Conservation (phyloP, 352 stramenopile genomes). For the Globisporangium cederbergense region DNA sequence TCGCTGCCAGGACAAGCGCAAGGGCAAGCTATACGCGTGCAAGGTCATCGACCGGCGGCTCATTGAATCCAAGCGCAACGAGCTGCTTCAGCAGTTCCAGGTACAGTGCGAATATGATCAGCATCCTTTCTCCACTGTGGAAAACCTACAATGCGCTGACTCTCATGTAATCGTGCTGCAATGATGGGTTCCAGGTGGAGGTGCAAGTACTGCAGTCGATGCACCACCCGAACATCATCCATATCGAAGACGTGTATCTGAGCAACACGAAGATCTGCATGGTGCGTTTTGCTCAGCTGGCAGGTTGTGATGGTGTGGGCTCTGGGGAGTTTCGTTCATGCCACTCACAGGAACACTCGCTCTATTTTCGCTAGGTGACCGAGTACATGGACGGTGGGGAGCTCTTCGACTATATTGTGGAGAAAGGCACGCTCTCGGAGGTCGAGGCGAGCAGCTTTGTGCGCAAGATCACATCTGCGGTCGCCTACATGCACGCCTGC, state of each 20-base stretch:
- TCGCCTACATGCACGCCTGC: slow-evolving; percentile 88
- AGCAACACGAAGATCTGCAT: slow-evolving; percentile 86
- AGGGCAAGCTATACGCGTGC: slow-evolving; percentile 56
- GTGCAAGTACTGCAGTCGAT: slow-evolving; percentile 90
- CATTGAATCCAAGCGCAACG: slow-evolving; percentile 69
- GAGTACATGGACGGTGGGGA: slow-evolving; percentile 87
- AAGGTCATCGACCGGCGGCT: slow-evolving; percentile 87
- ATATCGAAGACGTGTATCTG: slow-evolving; percentile 85
- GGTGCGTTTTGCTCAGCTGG: slow-evolving; percentile 23
- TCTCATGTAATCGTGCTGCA: neutral
- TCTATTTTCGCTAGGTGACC: slow-evolving; percentile 53
- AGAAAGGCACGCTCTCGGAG: slow-evolving; percentile 88
- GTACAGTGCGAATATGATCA: slow-evolving; percentile 32
- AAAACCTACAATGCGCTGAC: neutral
- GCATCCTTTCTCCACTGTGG: neutral
- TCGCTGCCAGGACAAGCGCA: slow-evolving; percentile 64
- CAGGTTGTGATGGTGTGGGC: too few relatives aligned
- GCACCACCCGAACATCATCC: slow-evolving; percentile 89
- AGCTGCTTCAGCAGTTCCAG: slow-evolving; percentile 87
- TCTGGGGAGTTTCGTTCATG: neutral
- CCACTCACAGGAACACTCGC: neutral
- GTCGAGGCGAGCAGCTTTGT: slow-evolving; percentile 84
- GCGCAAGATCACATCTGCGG: slow-evolving; percentile 86
- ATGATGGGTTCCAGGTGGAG: slow-evolving; percentile 47
- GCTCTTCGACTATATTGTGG: slow-evolving; percentile 90